A percentile compares a stretch with the other conserved stretches of the same genome.
Evolutionary conservation across 2,329 filamentous ascomycete genomes (phyloP).

Genomic region (Aspergillus aculeatinus): DNA sequence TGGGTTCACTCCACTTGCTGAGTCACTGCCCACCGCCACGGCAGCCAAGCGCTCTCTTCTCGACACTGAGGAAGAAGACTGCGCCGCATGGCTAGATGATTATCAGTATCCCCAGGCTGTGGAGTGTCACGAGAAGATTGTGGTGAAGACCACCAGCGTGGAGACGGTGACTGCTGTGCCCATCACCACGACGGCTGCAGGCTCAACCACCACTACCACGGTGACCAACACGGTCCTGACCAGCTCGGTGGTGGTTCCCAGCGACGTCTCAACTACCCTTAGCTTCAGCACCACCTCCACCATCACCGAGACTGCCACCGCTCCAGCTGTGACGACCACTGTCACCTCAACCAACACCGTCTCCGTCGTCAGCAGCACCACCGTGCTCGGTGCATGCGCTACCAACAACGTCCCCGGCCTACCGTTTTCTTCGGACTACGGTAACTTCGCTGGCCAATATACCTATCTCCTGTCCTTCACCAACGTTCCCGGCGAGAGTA

Average conservation of each 20-base stretch:
- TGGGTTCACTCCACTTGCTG: background rate
- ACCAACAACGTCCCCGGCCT: background rate
- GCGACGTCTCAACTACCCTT: background rate
- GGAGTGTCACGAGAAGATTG: conserved; percentile 1
- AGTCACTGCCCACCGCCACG: background rate
- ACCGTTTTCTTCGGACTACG: background rate
- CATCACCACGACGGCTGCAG: background rate
- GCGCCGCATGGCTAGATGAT: background rate
- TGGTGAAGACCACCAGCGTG: background rate
- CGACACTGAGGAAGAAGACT: background rate
- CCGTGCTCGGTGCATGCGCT: background rate
- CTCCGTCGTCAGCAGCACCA: background rate
- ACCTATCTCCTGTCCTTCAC: background rate
- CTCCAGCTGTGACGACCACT: background rate
- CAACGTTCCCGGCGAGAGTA: background rate
- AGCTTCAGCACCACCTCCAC: conserved; percentile 2
- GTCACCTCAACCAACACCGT: background rate
- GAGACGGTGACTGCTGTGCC: background rate
- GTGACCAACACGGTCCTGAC: background rate
- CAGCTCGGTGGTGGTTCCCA: background rate
- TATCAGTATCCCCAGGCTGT: conserved; percentile 1
- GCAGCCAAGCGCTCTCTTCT: background rate
- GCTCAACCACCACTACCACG: background rate
- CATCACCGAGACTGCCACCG: background rate
- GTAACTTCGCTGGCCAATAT: background rate